Percentiles rank a stretch among this genome's conserved stretches.
Conservation (phyloP, 2,329 filamentous ascomycete species). For the Furcasterigmium sp. region DNA sequence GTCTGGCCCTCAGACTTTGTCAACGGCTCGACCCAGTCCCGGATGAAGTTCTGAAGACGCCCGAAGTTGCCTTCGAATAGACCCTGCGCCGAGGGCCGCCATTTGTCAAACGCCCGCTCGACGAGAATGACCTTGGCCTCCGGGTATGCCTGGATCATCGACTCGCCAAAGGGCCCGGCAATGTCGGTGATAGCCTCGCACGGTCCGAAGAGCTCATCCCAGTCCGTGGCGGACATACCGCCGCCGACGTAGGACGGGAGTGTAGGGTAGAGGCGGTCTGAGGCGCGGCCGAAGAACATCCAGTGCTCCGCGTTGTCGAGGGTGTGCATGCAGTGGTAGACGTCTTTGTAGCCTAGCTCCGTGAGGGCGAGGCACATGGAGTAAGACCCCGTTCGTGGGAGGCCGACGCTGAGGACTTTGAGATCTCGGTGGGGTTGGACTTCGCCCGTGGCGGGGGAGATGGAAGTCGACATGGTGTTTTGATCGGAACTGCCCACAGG, state of each 20-base stretch:
- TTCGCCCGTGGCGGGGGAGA: too few species aligned
- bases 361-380: constrained; percentile 27
- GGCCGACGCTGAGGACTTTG: constrained; percentile 33
- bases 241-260: constrained; percentile 14
- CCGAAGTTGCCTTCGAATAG: constrained; percentile 12
- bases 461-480: too few species aligned
- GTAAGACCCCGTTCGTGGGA: constrained; percentile 25
- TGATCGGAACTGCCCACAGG: too few species aligned
- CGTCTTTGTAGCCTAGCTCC: constrained; percentile 24
- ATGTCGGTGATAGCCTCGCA: constrained; percentile 25
- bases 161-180: constrained; percentile 61
- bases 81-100: constrained; percentile 23
- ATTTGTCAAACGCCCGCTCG: constrained; percentile 21
- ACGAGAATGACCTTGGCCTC: constrained; percentile 64
- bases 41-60: constrained; percentile 12
- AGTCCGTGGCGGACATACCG: constrained; percentile 13
- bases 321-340: constrained; percentile 22
- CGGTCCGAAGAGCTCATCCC: constrained; percentile 17
- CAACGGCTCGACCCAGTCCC: constrained; percentile 18
- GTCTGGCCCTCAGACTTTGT: constrained; percentile 21
- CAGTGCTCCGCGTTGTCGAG: constrained; percentile 17
- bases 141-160: constrained; percentile 66
- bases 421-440: constrained; percentile 24
- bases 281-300: constrained; percentile 17
- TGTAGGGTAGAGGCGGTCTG: constrained; percentile 20